Conservation (phyloP, 805 yeast species). For the Spencermartinsiella europaea region DNA sequence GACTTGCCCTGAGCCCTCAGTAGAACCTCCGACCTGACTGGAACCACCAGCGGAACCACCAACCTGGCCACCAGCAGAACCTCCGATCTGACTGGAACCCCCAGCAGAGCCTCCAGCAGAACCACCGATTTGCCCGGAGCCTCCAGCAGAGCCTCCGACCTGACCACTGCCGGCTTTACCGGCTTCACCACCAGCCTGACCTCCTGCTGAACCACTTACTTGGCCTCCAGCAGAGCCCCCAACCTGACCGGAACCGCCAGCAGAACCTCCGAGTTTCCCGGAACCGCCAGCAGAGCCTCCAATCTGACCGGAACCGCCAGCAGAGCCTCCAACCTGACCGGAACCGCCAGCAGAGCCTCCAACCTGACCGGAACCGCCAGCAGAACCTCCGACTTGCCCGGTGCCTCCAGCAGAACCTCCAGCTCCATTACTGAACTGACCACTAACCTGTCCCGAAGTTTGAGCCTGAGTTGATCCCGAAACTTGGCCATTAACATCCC, state of each 20-base stretch:
- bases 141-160: background rate
- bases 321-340: constrained; percentile 2
- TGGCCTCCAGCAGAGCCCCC: background rate
- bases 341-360: background rate
- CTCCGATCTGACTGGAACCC: background rate
- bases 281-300: constrained; percentile 3
- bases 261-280: background rate
- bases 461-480: background rate
- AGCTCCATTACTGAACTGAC: background rate
- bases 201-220: background rate
- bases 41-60: constrained; percentile 3
- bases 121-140: background rate
- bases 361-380: no score
- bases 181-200: background rate
- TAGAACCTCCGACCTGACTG: background rate
- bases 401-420: background rate
- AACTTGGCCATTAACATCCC: background rate
- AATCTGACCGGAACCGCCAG: constrained; percentile 2
- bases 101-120: background rate
- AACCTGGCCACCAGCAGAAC: constrained; percentile 3
- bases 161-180: background rate
- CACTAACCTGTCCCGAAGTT: background rate
- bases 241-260: background rate
- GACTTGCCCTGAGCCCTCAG: background rate
- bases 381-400: no score